These are phyloP conservation scores for Aureobasidium sp. DNA, from an alignment of 2,329 filamentous ascomycete species.

Conservation along the genomic window DNA sequence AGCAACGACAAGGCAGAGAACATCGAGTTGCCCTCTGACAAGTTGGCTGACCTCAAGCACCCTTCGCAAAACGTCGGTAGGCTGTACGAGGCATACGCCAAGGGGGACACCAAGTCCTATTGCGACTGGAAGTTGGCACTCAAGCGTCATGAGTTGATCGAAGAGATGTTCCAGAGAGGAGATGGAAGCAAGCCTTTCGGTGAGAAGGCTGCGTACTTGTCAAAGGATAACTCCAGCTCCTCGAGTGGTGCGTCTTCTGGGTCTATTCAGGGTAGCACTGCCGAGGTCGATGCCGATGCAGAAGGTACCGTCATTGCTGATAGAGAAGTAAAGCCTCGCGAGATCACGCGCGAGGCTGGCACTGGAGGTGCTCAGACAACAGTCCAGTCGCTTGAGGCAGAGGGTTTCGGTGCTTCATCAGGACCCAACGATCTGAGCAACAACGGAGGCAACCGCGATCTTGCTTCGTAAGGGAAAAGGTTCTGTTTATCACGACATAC, in stretches of 20 bases:
- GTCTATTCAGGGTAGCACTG: conserved; percentile 26
- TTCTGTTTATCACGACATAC: background rate
- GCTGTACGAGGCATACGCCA: conserved; percentile 10
- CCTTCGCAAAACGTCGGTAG: conserved; percentile 11
- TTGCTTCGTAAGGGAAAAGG: background rate
- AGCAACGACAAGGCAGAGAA: background rate
- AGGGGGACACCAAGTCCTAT: background rate
- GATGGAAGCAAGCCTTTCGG: conserved; percentile 12
- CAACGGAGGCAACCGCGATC: background rate
- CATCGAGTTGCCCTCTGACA: background rate
- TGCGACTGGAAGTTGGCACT: conserved; percentile 10
- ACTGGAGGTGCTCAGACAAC: background rate
- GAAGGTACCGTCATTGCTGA: conserved; percentile 42
- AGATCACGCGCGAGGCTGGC: conserved; percentile 38
- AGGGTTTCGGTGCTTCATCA: background rate
- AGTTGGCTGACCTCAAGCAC: background rate
- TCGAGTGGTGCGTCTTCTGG: background rate
- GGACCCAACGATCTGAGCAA: background rate
- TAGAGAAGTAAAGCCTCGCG: conserved; percentile 48
- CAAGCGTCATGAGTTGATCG: conserved; percentile 7
- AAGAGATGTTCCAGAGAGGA: conserved; percentile 8
- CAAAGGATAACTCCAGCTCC: background rate
- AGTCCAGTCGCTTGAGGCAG: background rate
- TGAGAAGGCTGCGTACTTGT: background rate
- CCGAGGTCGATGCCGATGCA: conserved; percentile 23